Evolutionary conservation across 2,329 filamentous ascomycete species (phyloP).

Genomic region (Penicillium sp.): DNA sequence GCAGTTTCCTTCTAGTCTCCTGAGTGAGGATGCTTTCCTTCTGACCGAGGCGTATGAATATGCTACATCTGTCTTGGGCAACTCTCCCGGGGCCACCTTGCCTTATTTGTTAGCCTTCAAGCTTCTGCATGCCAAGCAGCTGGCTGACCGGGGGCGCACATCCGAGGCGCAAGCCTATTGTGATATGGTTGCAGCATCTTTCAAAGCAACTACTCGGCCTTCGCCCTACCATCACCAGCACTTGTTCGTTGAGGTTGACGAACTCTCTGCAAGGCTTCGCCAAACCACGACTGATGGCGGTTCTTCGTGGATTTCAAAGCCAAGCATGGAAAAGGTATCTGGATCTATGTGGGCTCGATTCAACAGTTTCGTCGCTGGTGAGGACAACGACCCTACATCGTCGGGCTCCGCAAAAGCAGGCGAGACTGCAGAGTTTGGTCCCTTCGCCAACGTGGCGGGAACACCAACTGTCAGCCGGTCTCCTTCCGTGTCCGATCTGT

Average conservation of each 20-base stretch:
- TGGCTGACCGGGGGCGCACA: conserved; percentile 78
- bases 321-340: conserved; percentile 92
- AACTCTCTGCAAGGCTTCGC: conserved; percentile 75
- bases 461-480: conserved; percentile 71
- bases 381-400: conserved; percentile 66
- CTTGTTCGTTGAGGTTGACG: conserved; percentile 72
- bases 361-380: conserved; percentile 92
- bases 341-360: conserved; percentile 87
- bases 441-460: conserved; percentile 75
- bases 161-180: conserved; percentile 88
- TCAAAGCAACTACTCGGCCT: conserved; percentile 73
- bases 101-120: conserved; percentile 91
- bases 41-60: conserved; percentile 97
- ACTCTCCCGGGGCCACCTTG: conserved; percentile 54
- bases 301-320: conserved; percentile 87
- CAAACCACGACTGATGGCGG: conserved; percentile 78
- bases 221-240: conserved; percentile 80
- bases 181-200: conserved; percentile 70
- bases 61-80: conserved; percentile 66
- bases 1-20: conserved; percentile 63
- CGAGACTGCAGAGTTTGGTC: conserved; percentile 59
- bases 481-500: conserved; percentile 70
- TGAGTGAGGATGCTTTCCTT: conserved; percentile 79
- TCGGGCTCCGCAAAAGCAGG: conserved; percentile 54
- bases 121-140: conserved; percentile 73